phyloP scores from a whole-genome alignment of 345 rosid species.

The Murraya paniculata region DNA sequence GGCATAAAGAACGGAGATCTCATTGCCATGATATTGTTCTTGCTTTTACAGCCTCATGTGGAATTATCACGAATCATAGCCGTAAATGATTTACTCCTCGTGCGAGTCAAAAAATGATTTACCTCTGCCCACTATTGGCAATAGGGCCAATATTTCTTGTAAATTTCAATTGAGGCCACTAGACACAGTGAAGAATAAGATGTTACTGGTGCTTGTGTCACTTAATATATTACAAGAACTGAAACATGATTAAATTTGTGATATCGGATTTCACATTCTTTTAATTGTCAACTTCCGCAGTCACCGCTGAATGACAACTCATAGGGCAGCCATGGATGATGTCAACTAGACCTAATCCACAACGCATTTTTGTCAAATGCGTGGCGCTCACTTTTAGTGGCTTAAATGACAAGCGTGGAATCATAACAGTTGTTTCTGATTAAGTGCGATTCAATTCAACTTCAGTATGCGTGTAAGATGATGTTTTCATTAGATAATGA shows the following conservation, averaged over 20 bases:
- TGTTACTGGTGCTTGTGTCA: neutral
- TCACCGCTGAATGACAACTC: conserved; percentile 22
- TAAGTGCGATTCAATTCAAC: neutral
- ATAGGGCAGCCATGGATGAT: conserved; percentile 12
- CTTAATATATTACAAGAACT: neutral
- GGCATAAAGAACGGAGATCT: conserved; percentile 6
- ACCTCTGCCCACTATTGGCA: neutral
- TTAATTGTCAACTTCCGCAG: conserved; percentile 8
- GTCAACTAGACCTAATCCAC: conserved; percentile 14
- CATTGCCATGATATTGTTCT: conserved; percentile 8
- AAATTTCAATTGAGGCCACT: neutral
- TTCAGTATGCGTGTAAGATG: neutral
- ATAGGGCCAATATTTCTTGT: neutral
- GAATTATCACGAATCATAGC: neutral
- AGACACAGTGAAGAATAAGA: neutral
- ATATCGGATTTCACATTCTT: conserved; percentile 3
- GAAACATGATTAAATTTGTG: neutral
- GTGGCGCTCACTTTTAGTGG: conserved; percentile 7
- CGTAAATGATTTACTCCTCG: neutral
- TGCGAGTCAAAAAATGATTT: neutral
- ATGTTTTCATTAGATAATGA: neutral
- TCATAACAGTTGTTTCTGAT: neutral
- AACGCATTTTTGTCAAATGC: conserved; percentile 4
- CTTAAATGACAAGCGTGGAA: neutral
- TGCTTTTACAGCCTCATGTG: conserved; percentile 7